Evolutionary conservation across 257 asterid genomes (phyloP).

Genomic region (Fraxinus quadrangulata): DNA sequence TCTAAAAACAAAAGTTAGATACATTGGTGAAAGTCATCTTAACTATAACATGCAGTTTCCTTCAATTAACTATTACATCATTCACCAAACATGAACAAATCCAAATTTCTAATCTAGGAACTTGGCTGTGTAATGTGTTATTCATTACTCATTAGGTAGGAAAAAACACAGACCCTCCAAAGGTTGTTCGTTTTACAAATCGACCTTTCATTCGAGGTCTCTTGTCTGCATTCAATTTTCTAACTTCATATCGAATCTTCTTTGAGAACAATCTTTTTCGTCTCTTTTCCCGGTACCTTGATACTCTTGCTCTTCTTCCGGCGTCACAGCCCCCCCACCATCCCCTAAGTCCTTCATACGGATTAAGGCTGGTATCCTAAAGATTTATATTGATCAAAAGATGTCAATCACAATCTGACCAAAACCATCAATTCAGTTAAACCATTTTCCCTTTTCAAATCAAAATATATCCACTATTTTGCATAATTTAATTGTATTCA

Average conservation of each 20-base stretch:
- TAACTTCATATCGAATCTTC: constrained; percentile 75
- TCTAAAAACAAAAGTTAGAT: neutral
- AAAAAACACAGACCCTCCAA: constrained; percentile 29
- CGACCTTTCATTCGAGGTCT: constrained; percentile 83
- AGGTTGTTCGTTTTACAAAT: constrained; percentile 57
- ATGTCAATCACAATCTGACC: neutral
- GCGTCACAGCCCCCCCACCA: constrained; percentile 30
- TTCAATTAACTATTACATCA: neutral
- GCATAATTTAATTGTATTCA: neutral
- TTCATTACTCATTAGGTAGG: constrained; percentile 18
- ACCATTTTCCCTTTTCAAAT: neutral
- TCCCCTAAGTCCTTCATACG: constrained; percentile 11
- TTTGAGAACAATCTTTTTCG: constrained; percentile 68
- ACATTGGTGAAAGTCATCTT: neutral
- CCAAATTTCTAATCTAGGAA: constrained; percentile 26
- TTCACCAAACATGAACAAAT: neutral
- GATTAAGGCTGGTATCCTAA: constrained; percentile 29
- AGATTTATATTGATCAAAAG: neutral
- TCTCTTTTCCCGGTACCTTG: constrained; percentile 71
- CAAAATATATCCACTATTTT: neutral
- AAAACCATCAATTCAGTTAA: neutral
- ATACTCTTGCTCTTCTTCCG: constrained; percentile 69
- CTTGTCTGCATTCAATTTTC: constrained; percentile 82
- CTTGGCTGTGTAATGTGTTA: neutral
- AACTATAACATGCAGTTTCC: neutral